phyloP scores from a whole-genome alignment of 2,329 filamentous ascomycete genomes.

The Fusarium setosum region DNA sequence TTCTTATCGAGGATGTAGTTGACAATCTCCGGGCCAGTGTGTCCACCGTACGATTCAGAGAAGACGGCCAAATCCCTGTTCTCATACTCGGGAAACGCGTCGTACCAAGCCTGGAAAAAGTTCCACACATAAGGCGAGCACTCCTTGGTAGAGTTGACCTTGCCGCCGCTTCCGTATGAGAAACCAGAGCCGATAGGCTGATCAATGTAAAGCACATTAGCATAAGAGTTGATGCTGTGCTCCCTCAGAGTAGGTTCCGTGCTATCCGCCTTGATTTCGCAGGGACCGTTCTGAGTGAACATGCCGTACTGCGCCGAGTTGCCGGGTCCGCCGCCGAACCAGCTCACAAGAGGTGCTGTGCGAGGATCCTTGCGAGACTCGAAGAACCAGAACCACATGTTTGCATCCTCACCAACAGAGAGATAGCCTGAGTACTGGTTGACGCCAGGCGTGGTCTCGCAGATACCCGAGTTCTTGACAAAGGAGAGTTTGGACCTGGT shows the following conservation, averaged over 20 bases:
- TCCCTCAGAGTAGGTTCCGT: background rate
- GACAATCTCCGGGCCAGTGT: background rate
- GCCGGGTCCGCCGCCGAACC: background rate
- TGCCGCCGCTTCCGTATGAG: background rate
- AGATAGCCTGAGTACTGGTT: background rate
- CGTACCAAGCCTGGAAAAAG: background rate
- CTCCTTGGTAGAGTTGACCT: background rate
- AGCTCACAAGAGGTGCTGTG: background rate
- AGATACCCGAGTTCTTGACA: background rate
- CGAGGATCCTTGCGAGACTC: background rate
- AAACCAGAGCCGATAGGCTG: background rate
- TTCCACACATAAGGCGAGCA: background rate
- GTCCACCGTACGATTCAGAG: background rate
- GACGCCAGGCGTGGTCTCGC: background rate
- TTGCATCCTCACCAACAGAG: background rate
- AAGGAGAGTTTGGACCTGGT: background rate
- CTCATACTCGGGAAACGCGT: background rate
- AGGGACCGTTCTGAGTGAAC: background rate
- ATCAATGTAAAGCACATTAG: background rate
- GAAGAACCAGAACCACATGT: slow-evolving; percentile 2
- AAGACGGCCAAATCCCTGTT: background rate
- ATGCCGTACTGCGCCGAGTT: background rate
- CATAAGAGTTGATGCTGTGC: background rate
- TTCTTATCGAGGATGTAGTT: background rate
- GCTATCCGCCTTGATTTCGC: background rate